Conservation (phyloP, 192 early-diverging fungal genomes). For the Piromyces sp. region DNA sequence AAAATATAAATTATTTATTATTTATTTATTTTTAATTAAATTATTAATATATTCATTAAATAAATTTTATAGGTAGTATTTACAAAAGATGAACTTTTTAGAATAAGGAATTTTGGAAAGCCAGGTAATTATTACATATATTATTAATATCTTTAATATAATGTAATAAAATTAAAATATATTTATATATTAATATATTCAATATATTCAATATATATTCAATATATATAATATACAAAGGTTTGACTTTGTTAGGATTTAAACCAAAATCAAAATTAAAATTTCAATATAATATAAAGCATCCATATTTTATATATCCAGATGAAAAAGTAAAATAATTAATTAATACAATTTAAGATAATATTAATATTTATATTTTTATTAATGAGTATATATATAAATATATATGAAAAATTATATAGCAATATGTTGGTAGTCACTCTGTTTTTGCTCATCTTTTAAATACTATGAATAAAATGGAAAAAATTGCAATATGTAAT, state of each 20-base stretch:
- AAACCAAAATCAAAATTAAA: constrained; percentile 24
- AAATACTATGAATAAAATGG: constrained; percentile 25
- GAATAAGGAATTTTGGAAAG: constrained; percentile 42
- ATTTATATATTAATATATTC: too few species aligned
- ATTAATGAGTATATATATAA: too few species aligned
- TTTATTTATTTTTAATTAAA: neutral
- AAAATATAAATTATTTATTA: too few species aligned
- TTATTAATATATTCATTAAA: neutral
- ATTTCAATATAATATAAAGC: constrained; percentile 40
- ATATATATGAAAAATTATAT: too few species aligned
- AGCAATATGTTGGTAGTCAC: constrained; percentile 48
- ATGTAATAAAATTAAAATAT: too few species aligned
- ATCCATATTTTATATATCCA: constrained; percentile 53
- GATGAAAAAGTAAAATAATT: constrained; percentile 39
- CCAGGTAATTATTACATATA: constrained; percentile 23
- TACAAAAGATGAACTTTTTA: constrained; percentile 43
- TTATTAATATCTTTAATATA: neutral
- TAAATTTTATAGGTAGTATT: constrained; percentile 33
- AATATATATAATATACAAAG: too few species aligned
- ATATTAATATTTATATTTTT: neutral
- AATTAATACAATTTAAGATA: too few species aligned
- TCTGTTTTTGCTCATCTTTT: constrained; percentile 51
- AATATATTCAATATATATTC: too few species aligned
- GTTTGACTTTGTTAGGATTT: constrained; percentile 54
- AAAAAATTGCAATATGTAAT: constrained; percentile 50